Evolutionary conservation across 768 basidiomycete genomes (phyloP), one percentile per base, ranked within the genome.

Genomic region (Hygrocybe coccinea): DNA sequence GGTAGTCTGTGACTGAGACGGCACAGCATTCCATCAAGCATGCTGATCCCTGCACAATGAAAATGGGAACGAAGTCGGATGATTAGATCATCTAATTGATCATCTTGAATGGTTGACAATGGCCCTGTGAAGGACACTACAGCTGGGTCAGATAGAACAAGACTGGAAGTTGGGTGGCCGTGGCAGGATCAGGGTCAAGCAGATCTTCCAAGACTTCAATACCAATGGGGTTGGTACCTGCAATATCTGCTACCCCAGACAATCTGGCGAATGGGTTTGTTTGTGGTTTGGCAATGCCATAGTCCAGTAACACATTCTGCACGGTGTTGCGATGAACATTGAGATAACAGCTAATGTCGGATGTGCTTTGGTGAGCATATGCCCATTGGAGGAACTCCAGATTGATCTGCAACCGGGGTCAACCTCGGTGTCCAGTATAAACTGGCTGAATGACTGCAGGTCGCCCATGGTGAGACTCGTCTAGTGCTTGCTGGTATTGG

Each of bases 21-120:
- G 9, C 58, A 44, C 6, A 66, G 50, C 59, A 62, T 59, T 3
- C 65, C 65, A 50, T 64, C 53, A 5, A 66, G 46, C 56, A 64
- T 66, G 6, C 45, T 41, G 6, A 62, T 51, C 8, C 63, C 63
- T 2, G 59, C 56, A 12, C 50, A 49, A 6, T 52, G 53, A 49
- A 52, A 64, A 46, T 59, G 55, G 2, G 39, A 24, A 7, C 52
- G 56, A 4, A 63, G 47, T 6, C 45, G 55, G 2, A 47, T 5
- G 6, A 64, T 14, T 8, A 63, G 12, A 5, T 37, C 3, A 35
- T 65, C 64, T 12, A 64, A 49, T 14, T 54, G 51, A 3, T 58
- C 41, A 33, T 61, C 60, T 15, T 33, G 19, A 21, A 60, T 38
- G 14, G 41, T 38, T 5, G 47, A 49, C n/a, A 59, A 48, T 9